Evolutionary conservation across 306 rosid genomes (phyloP), one percentile per base, ranked within the genome.

Genomic region (Crataegus laevigata): DNA sequence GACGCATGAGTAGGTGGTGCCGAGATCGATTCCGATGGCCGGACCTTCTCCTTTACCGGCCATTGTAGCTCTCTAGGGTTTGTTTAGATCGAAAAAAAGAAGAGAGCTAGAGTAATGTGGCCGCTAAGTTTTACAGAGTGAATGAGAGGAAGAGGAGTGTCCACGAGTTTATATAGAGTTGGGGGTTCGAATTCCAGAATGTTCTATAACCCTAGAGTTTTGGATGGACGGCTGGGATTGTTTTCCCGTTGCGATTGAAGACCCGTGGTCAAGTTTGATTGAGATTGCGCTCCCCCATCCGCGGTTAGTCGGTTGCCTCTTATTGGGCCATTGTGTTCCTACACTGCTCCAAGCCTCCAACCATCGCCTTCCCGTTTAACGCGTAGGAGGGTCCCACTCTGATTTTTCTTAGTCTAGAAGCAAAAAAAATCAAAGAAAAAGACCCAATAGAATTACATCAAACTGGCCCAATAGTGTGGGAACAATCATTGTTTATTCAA

Each of bases 21-120:
- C 93, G 28, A 89, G 89, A 79, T 89, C 93, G 61, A 89, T 89
- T 25, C 93, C 93, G 74, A 89, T 89, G 43, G 93, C 93, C 42
- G 89, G 87, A 25, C 90, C 93, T 74, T 85, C 93, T 57, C 92
- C 92, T 64, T 88, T 88, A 9, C 88, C 90, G 73, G 90, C 92
- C 92, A 88, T 86, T 66, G 25, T 11, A 8, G 2, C 3, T 45
- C 8, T 12, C 19, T 52, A 65, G 61, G 62, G 54, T 54, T 60
- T 73, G 9, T 25, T 18, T 24, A 29, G 12, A 26, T 8, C 8
- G 11, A 3, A 2, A 4, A 34, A 12, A 15, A 42, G 22, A 29
- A 55, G 2, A 2, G 2, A 8, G 4, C 17, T 45, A 32, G 1
- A 10, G 0, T 3, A 38, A 8, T 5, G 21, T 4, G n/a, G 77